Base-by-base conservation (phyloP, 345 rosid species). In the Aegle marmelos region DNA sequence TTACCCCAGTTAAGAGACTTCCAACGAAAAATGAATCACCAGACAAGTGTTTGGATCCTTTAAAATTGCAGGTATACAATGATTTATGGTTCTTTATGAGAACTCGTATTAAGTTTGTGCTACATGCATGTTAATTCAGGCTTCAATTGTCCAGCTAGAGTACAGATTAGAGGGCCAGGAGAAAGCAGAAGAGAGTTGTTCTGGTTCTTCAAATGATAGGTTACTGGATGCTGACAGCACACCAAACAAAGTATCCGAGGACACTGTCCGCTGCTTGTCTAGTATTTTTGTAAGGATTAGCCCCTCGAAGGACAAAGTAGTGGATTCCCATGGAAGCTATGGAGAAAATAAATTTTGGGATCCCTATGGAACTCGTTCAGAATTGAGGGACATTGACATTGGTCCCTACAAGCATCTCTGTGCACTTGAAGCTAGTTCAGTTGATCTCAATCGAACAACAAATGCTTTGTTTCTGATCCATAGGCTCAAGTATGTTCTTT, bases 171-270 rank as follows among this genome's bases (percentile, higher is more conserved):
- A 48, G 65, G 91, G 90, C 68, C 89, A 85, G 9, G 97, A 91
- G 66, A 87, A 69, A 65, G 90, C 88, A 31, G 89, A 85, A 19
- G 90, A 87, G 80, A 90, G 88, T 82, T 85, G 85, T 10, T 76
- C 90, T 3, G 83, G 76, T 70, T 79, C 84, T 72, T 75, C 84
- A 9, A 85, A 86, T 50, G 90, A 89, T 50, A 84, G 78, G 72
- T 48, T 79, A 73, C 14, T 68, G 5, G 90, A 87, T 80, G 76
- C 69, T 70, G 87, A 85, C 66, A 83, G 79, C 69, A 59, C 79
- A 34, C 93, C 97, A 24, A 92, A 96, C 83, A 89, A 86, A 79
- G 76, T 94, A 79, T 91, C 97, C 0, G 97, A 92, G 88, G 94
- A 94, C 79, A 83, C 87, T 58, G 76, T 90, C 76, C 86, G 83